A percentile compares a stretch with the other conserved stretches of the same genome.
Conservation (phyloP, 1,284 basidiomycete species). For the Heterobasidion occidentale region DNA sequence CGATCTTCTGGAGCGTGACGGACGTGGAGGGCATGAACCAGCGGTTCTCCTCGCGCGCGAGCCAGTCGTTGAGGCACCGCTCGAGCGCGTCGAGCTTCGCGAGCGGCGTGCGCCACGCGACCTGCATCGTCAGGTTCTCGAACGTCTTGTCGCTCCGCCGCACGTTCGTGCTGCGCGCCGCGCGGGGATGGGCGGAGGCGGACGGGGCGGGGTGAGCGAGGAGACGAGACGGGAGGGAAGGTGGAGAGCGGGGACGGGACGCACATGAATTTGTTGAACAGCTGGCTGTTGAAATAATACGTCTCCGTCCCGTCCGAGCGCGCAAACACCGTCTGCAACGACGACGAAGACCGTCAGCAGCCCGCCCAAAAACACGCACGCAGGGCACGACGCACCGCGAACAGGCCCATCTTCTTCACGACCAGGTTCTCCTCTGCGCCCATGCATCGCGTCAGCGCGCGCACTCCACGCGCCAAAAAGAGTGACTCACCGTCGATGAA, state of each 20-base stretch:
- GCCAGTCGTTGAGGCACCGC: constrained; percentile 59
- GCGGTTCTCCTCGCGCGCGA: constrained; percentile 65
- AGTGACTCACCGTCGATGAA: constrained; percentile 52
- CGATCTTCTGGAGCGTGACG: constrained; percentile 52
- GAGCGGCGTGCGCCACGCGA: constrained; percentile 67
- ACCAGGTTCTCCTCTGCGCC: constrained; percentile 52
- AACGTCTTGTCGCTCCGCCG: constrained; percentile 67
- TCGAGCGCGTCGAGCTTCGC: constrained; percentile 64
- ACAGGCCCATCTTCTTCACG: constrained; percentile 71
- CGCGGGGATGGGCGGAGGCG: not conserved
- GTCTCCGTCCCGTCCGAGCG: constrained; percentile 65
- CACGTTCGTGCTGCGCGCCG: constrained; percentile 48
- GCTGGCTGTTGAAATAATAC: constrained; percentile 71
- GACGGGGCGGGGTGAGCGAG: constrained; percentile 16
- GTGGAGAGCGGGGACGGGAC: constrained; percentile 14
- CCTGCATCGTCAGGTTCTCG: constrained; percentile 59
- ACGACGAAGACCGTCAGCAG: constrained; percentile 9
- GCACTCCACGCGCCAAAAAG: not conserved
- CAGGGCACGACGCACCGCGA: constrained; percentile 37
- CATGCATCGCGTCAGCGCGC: not conserved
- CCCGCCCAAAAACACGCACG: not conserved
- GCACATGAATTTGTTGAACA: constrained; percentile 68
- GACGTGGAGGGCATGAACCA: constrained; percentile 66
- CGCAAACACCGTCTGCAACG: constrained; percentile 48
- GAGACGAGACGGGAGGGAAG: not conserved